Evolutionary conservation across 1,139 yeast genomes (phyloP), one percentile per base, ranked within the genome.

Genomic region (Magnusiomyces tetraspermus): DNA sequence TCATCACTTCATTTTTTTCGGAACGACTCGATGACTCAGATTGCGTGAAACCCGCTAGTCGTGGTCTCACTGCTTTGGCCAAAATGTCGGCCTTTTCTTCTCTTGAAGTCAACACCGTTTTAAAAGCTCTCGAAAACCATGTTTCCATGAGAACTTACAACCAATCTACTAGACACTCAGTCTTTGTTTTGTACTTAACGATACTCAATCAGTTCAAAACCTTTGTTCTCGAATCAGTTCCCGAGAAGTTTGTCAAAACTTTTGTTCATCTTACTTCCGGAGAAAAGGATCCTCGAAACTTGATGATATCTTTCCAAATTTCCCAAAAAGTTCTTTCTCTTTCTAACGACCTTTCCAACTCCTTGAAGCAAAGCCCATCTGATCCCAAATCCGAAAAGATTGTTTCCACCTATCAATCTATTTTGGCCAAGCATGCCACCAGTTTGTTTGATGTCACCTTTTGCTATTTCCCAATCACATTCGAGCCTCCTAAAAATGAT

Each of bases 391-490:
- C 23, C 21, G n/a, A 4, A 4, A 38, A 38, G 24, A 38, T 38
- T 2, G 46, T 33, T 1, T 45, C 46, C 19, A 53, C 23, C 6
- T 56, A 57, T 11, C 22, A 21, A 19, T 38, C 42, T 6, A 19
- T 38, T 17, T 23, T 43, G 4, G 4, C 36, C 26, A 19, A 19
- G 2, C 36, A 43, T 17, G 36, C 46, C 15, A 43, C 46, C 6
- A 88, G 86, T 28, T 67, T 92, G 55, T 92, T 90, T 64, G 98
- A 94, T 65, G 81, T 86, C 38, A 76, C 89, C 42, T 92, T 92
- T 65, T 92, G 98, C 67, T 94, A 94, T 70, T 94, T 90, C 70
- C 99, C 99, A 3, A 90, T 94, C 51, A 85, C 97, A 0, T 94
- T 94, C 69, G 83, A 82, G 56, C 97, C 98, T 1, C 96, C 97